phyloP scores from a whole-genome alignment of 768 basidiomycete genomes.

The Tremella fuciformis region DNA sequence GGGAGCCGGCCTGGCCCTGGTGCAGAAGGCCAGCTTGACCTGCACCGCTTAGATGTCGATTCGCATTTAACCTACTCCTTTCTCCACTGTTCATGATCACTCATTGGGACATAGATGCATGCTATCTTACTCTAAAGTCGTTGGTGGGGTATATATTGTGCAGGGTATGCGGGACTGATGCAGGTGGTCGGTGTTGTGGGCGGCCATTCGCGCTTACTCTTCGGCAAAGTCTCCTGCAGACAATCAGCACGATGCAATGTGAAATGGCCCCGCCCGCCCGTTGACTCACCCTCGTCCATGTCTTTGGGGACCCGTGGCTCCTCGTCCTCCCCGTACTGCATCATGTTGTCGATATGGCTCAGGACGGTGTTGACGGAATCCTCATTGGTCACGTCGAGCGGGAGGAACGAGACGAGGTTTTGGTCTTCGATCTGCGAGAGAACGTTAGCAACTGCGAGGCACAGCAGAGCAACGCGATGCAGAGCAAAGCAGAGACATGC shows the following conservation, averaged over 20 bases:
- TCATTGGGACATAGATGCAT: too few species aligned
- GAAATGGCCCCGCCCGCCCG: too few species aligned
- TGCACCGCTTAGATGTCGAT: conserved; percentile 40
- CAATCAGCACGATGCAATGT: too few species aligned
- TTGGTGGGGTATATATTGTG: too few species aligned
- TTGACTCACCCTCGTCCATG: conserved; percentile 64
- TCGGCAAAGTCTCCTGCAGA: too few species aligned
- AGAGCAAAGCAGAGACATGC: not conserved
- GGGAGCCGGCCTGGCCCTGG: conserved; percentile 60
- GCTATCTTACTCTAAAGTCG: too few species aligned
- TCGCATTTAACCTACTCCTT: too few species aligned
- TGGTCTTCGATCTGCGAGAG: conserved; percentile 89
- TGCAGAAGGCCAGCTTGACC: conserved; percentile 49
- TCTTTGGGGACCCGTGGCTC: conserved; percentile 94
- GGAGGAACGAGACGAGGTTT: conserved; percentile 93
- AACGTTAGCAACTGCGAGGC: not conserved
- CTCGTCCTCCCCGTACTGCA: conserved; percentile 98
- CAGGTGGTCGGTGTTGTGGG: too few species aligned
- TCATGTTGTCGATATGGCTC: conserved; percentile 94
- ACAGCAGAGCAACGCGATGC: not conserved
- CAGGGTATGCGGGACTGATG: too few species aligned
- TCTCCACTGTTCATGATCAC: too few species aligned
- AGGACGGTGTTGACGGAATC: conserved; percentile 86
- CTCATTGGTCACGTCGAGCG: conserved; percentile 82
- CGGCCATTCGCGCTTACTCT: too few species aligned